Evolutionary conservation across 371 early-diverging fungal genomes (phyloP), one percentile per base, ranked within the genome.

Genomic region (Chytridiales sp.): DNA sequence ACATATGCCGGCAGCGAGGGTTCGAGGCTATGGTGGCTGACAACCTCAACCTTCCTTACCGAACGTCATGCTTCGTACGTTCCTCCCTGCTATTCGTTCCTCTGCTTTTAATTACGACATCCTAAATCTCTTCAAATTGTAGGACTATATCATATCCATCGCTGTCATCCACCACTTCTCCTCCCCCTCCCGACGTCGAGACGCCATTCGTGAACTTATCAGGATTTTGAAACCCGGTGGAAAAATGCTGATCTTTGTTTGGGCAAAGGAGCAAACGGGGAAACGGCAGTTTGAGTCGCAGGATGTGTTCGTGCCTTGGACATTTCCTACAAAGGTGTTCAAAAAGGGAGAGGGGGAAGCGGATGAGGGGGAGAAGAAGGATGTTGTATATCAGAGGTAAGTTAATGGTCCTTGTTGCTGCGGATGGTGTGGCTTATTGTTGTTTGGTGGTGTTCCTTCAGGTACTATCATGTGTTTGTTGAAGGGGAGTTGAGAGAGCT

Each of bases 121-220:
- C 36, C 49, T 34, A 19, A 1, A 26, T 22, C 17, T n/a, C 34
- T 49, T 32, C 30, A 55, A 40, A 19, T 26, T 31, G 19, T 44
- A 91, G 91, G 98, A 97, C 72, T 95, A 92, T 80, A 87, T 84
- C 1, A 84, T 95, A 30, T 94, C 93, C 0, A 95, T 97, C 58
- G 98, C 98, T 11, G 97, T 95, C 15, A 92, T 97, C 35, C 98
- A 97, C 74, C 97, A 97, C 70, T 88, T 97, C 46, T 81, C 94
- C 8, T 83, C 89, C 0, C 79, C 81, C 0, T 89, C 90, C 56
- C 78, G 98, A 44, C 70, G 98, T 41, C 39, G 72, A 13, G 70
- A 68, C 6, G 98, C 96, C 15, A 61, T 77, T 22, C 19, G 26
- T 26, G 96, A 95, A 68, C 68, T 95, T 11, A 58, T 89, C 22